Evolutionary conservation across 228 moss, liverwort and hornwort species (phyloP).

Genomic region (Sphagnum magellanicum): DNA sequence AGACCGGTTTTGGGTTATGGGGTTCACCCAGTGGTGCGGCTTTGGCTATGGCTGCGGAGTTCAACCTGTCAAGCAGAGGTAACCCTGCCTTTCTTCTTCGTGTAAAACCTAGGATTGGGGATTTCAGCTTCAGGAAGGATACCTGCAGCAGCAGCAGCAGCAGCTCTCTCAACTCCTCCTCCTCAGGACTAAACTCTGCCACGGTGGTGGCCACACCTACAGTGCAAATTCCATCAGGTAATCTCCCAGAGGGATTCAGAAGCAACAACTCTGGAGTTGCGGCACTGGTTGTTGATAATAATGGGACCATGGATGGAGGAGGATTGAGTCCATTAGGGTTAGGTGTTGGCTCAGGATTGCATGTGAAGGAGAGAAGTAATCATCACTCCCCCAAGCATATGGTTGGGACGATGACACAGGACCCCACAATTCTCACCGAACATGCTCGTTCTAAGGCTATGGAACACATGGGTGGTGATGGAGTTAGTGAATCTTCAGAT

Average conservation of each 20-base stretch:
- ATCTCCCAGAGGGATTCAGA: no score
- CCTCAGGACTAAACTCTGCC: not conserved
- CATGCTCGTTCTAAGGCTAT: not conserved
- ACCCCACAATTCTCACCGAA: no score
- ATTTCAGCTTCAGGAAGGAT: constrained; percentile 74
- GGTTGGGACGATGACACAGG: no score
- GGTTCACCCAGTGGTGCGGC: constrained; percentile 80
- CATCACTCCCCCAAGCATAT: no score
- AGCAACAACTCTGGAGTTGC: constrained; percentile 8
- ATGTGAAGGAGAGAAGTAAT: constrained; percentile 21
- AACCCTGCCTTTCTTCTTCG: constrained; percentile 75
- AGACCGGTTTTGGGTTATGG: constrained; percentile 89
- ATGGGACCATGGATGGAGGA: constrained; percentile 16
- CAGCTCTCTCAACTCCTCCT: constrained; percentile 4
- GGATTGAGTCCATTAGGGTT: constrained; percentile 30
- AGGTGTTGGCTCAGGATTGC: constrained; percentile 34
- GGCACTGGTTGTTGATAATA: constrained; percentile 16
- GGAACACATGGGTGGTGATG: not conserved
- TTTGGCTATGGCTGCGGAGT: constrained; percentile 71
- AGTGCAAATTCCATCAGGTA: no score
- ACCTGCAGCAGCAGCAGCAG: constrained; percentile 31
- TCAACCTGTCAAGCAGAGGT: constrained; percentile 60
- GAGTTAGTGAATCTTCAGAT: constrained; percentile 1
- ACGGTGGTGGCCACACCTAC: no score
- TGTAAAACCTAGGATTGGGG: constrained; percentile 76